Conservation (phyloP, 257 asterid species). For the Solanum etuberosum region DNA sequence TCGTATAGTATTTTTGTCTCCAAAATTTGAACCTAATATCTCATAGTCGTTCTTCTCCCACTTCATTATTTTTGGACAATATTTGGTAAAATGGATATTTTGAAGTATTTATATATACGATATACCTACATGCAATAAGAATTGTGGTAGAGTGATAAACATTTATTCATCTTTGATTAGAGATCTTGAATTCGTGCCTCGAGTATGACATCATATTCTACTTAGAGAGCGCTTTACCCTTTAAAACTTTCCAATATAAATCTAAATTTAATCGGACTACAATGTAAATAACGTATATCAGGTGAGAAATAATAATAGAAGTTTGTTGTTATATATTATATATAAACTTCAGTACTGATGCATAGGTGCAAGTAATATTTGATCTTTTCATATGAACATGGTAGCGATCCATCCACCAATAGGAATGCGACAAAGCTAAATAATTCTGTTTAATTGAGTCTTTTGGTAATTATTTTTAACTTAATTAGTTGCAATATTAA, state of each 20-base stretch:
- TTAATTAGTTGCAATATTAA: background rate
- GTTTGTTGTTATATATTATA: too few relatives aligned
- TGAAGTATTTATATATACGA: background rate
- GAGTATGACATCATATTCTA: background rate
- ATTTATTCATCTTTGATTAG: background rate
- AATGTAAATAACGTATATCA: background rate
- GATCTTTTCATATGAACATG: background rate
- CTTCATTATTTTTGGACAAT: background rate
- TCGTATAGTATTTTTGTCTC: background rate
- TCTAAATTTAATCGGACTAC: accelerated
- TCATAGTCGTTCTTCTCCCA: background rate
- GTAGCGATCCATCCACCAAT: background rate
- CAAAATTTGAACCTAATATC: background rate
- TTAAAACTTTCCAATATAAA: accelerated
- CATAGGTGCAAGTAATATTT: background rate
- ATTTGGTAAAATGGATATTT: background rate
- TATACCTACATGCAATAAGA: background rate
- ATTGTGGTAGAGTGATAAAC: background rate
- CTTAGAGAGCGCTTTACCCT: background rate
- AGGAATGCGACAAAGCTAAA: background rate
- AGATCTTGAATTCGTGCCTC: background rate
- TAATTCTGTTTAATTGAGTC: background rate
- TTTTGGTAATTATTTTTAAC: background rate
- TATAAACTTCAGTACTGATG: background rate
- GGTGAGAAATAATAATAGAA: too few relatives aligned